phyloP scores from a whole-genome alignment of 352 stramenopile genomes.

The Globisporangium uncinulatum region DNA sequence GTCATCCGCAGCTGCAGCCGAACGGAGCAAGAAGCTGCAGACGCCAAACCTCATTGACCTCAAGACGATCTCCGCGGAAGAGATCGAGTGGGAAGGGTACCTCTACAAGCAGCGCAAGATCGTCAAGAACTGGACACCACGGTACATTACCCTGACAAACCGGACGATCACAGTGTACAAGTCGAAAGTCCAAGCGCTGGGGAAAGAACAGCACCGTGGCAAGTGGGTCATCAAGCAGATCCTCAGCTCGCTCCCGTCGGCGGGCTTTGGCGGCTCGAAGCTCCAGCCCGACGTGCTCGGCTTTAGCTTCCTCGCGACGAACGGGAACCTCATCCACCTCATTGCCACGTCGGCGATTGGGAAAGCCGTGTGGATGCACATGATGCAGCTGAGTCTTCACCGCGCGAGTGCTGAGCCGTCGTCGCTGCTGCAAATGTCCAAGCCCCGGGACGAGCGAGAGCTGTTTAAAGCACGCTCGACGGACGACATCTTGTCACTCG shows the following conservation, averaged over 20 bases:
- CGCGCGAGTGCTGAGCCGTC: slow-evolving; percentile 34
- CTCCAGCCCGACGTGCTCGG: slow-evolving; percentile 69
- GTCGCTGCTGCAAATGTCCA: slow-evolving; percentile 32
- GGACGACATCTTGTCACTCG: slow-evolving; percentile 43
- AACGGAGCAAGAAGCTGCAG: slow-evolving; percentile 18
- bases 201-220: slow-evolving; percentile 70
- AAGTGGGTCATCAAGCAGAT: slow-evolving; percentile 83
- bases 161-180: slow-evolving; percentile 81
- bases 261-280: slow-evolving; percentile 75
- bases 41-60: slow-evolving; percentile 84
- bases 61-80: slow-evolving; percentile 81
- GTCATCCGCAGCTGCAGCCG: not conserved
- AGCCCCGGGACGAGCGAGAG: slow-evolving; percentile 17
- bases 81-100: slow-evolving; percentile 87
- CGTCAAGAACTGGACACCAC: slow-evolving; percentile 85
- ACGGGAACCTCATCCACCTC: slow-evolving; percentile 82
- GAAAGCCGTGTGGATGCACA: slow-evolving; percentile 81
- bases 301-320: slow-evolving; percentile 81
- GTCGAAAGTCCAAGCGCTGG: slow-evolving; percentile 80
- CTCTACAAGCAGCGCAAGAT: slow-evolving; percentile 89
- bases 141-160: slow-evolving; percentile 85
- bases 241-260: slow-evolving; percentile 66
- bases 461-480: slow-evolving; percentile 27
- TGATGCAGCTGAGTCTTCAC: slow-evolving; percentile 67
- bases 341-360: slow-evolving; percentile 69